These are phyloP conservation scores for Alternaria dauci DNA, from an alignment of 2,329 filamentous ascomycete genomes.

Conservation along the genomic window DNA sequence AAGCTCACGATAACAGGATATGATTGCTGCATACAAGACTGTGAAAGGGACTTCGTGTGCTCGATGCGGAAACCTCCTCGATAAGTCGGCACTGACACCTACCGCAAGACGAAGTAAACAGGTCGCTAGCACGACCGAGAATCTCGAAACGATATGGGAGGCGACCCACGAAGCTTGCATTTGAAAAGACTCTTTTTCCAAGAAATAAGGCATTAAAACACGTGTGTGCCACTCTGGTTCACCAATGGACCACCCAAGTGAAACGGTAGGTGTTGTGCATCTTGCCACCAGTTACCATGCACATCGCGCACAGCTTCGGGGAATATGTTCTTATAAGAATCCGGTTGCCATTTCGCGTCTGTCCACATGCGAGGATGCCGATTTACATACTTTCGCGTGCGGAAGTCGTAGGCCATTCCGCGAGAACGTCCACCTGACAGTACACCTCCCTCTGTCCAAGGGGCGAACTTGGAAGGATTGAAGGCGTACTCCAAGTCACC, in stretches of 20 bases:
- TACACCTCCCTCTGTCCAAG: constrained; percentile 24
- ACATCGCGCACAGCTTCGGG: constrained; percentile 38
- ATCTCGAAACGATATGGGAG: constrained; percentile 40
- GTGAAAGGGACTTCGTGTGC: constrained; percentile 41
- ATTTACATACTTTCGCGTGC: constrained; percentile 42
- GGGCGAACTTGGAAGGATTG: constrained; percentile 22
- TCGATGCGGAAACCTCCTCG: constrained; percentile 45
- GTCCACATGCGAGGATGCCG: constrained; percentile 41
- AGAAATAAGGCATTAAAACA: not conserved
- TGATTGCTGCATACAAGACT: constrained; percentile 52
- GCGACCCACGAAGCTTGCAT: constrained; percentile 48
- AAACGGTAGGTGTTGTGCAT: constrained; percentile 25
- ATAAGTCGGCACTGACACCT: constrained; percentile 35
- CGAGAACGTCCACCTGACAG: constrained; percentile 26
- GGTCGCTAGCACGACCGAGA: constrained; percentile 25
- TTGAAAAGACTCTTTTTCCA: not conserved
- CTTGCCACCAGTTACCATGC: constrained; percentile 41
- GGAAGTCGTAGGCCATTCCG: constrained; percentile 48
- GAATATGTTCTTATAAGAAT: constrained; percentile 28
- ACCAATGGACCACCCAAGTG: constrained; percentile 2
- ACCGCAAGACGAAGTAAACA: constrained; percentile 45
- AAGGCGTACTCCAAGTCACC: constrained; percentile 23
- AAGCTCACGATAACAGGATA: constrained; percentile 42
- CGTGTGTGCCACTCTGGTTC: constrained; percentile 9
- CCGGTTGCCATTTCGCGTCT: constrained; percentile 43